These are phyloP conservation scores for Diaporthe velutina DNA, from an alignment of 2,329 filamentous ascomycete species.

Conservation along the genomic window DNA sequence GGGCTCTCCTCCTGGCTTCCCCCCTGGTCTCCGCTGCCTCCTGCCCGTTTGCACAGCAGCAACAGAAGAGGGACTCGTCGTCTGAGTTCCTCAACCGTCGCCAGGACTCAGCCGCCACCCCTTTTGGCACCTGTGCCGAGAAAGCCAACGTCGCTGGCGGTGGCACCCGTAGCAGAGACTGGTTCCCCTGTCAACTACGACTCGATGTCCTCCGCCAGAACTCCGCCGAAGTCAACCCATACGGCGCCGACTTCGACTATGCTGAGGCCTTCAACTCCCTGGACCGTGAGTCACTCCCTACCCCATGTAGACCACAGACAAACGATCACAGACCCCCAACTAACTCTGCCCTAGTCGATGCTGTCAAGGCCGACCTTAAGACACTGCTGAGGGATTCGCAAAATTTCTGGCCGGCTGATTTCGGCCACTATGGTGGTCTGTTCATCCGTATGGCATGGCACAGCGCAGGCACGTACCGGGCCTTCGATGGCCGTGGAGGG, in stretches of 20 bases:
- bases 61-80: not conserved
- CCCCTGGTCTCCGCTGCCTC: slow-evolving; percentile 33
- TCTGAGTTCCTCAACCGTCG: slow-evolving; percentile 17
- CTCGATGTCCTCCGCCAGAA: slow-evolving; percentile 80
- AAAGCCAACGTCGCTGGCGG: slow-evolving; percentile 63
- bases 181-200: slow-evolving; percentile 77
- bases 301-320: too few relatives aligned
- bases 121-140: slow-evolving; percentile 38
- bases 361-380: slow-evolving; percentile 78
- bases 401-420: slow-evolving; percentile 86
- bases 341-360: slow-evolving; percentile 55
- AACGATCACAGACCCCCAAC: not conserved
- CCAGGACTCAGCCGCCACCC: not conserved
- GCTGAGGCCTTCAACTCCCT: slow-evolving; percentile 77
- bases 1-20: slow-evolving; percentile 32
- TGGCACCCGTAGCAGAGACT: slow-evolving; percentile 75
- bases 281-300: slow-evolving; percentile 57
- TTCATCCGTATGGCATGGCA: slow-evolving; percentile 89
- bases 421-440: slow-evolving; percentile 84
- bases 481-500: slow-evolving; percentile 80
- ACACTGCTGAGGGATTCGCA: slow-evolving; percentile 82
- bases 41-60: slow-evolving; percentile 35
- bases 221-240: slow-evolving; percentile 70
- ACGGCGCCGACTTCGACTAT: slow-evolving; percentile 76
- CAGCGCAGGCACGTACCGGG: slow-evolving; percentile 82